Evolutionary conservation across 2,329 filamentous ascomycete species (phyloP).

Genomic region (Colletotrichum sp.): DNA sequence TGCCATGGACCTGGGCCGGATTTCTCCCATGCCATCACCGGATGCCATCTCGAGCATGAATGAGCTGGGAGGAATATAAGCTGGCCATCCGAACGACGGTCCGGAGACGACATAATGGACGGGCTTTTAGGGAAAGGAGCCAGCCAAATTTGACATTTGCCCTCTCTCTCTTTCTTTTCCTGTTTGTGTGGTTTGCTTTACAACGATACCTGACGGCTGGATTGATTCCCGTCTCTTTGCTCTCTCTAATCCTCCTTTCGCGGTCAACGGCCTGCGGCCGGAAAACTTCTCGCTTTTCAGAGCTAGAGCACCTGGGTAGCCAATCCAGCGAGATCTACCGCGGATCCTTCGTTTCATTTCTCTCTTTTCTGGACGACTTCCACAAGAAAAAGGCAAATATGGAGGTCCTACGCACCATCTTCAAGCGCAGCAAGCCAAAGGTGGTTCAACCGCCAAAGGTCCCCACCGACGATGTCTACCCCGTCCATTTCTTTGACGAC

Average conservation of each 20-base stretch:
- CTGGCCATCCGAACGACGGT: conserved; percentile 1
- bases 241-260: neutral
- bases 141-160: neutral
- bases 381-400: neutral
- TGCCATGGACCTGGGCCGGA: neutral
- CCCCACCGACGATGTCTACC: conserved; percentile 30
- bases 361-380: neutral
- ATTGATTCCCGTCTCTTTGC: neutral
- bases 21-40: neutral
- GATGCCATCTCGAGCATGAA: neutral
- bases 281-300: conserved; percentile 1
- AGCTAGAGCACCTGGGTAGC: conserved; percentile 8
- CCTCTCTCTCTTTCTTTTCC: neutral
- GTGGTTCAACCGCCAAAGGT: conserved; percentile 5
- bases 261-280: neutral
- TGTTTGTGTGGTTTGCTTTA: neutral
- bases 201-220: conserved; percentile 1
- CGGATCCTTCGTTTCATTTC: neutral
- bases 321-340: neutral
- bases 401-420: neutral
- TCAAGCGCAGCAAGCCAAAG: neutral
- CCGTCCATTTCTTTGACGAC: conserved; percentile 36
- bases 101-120: neutral
- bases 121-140: neutral
- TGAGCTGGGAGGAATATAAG: conserved; percentile 8